Evolutionary conservation across 177 flowering plant genomes (phyloP), one percentile per base, ranked within the genome.

Genomic region (Vitis hybrid): DNA sequence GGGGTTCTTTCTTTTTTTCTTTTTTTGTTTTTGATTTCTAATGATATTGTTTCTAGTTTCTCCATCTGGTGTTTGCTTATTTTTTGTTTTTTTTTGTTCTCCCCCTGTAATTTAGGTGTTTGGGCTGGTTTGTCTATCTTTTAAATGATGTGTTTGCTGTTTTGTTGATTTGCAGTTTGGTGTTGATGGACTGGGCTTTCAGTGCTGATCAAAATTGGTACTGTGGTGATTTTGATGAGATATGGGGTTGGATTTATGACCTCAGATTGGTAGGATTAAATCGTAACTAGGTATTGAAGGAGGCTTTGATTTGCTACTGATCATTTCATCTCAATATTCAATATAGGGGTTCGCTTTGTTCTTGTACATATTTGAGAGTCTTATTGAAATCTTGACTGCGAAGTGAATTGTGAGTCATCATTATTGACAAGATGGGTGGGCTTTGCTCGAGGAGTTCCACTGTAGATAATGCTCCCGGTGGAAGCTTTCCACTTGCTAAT

Each of bases 391-490:
- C 56, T 71, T 56, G 72, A 39, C 9, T 10, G 19, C n/a, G 39
- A 64, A 55, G 60, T 76, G 76, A 72, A 56, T 5, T 49, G 56
- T 58, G 72, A n/a, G 56, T 57, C 59, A 21, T 5, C 21, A 18
- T 64, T 45, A 21, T 68, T 22, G 51, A 33, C 63, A 60, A 33
- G 61, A 89, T 89, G 93, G 93, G 93, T 59, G 93, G 93, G 76
- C 67, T 89, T 74, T 89, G 93, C 79, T 84, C 90, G 68, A 85
- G 81, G 77, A 81, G 88, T 65, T 70, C 90, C 70, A 75, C 85
- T 55, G 80, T 79, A 33, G 80, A 84, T 65, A 70, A 72, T 75
- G 82, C 76, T 65, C 75, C 82, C 56, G 75, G 77, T 67, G 76
- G 83, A 76, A 60, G 76, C 78, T 69, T 72, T 64, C 71, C 85